Conservation (phyloP, 768 basidiomycete species). For the Phanerochaete carnosa region DNA sequence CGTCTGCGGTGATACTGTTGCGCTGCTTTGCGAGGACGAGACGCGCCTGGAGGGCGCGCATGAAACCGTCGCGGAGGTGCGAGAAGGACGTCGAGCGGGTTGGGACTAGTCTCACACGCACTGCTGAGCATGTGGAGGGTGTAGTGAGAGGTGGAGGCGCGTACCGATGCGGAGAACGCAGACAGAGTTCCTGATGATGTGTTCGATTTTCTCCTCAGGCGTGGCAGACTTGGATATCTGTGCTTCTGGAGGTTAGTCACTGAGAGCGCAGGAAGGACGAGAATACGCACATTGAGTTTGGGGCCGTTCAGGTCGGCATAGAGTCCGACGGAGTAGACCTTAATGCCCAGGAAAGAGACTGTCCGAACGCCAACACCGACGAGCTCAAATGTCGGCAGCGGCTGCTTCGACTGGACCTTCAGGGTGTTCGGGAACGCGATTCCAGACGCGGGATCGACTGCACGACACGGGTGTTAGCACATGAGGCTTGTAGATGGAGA, state of each 20-base stretch:
- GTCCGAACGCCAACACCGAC: conserved; percentile 85
- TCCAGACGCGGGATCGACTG: conserved; percentile 73
- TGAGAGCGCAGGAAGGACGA: conserved; percentile 12
- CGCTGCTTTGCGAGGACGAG: conserved; percentile 49
- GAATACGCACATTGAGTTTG: conserved; percentile 45
- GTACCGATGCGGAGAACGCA: conserved; percentile 75
- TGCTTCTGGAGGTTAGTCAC: background rate
- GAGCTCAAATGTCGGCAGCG: conserved; percentile 61
- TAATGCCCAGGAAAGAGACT: conserved; percentile 83
- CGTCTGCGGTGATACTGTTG: conserved; percentile 54
- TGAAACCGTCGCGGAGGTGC: conserved; percentile 81
- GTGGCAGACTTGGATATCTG: conserved; percentile 56
- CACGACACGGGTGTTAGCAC: background rate
- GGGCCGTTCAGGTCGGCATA: conserved; percentile 80
- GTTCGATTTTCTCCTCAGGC: conserved; percentile 66
- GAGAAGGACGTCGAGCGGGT: conserved; percentile 73
- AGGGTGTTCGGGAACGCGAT: conserved; percentile 71
- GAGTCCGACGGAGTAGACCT: conserved; percentile 89
- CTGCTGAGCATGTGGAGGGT: background rate
- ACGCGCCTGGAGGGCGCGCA: conserved; percentile 67
- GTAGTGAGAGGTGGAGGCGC: conserved; percentile 11
- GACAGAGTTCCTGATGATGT: conserved; percentile 63
- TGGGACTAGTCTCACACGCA: conserved; percentile 57
- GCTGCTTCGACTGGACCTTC: conserved; percentile 58
- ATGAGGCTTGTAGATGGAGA: background rate